A percentile compares a stretch with the other conserved stretches of the same genome.
Evolutionary conservation across 495 filamentous ascomycete species (phyloP).

Genomic region (Penicillium soppii): DNA sequence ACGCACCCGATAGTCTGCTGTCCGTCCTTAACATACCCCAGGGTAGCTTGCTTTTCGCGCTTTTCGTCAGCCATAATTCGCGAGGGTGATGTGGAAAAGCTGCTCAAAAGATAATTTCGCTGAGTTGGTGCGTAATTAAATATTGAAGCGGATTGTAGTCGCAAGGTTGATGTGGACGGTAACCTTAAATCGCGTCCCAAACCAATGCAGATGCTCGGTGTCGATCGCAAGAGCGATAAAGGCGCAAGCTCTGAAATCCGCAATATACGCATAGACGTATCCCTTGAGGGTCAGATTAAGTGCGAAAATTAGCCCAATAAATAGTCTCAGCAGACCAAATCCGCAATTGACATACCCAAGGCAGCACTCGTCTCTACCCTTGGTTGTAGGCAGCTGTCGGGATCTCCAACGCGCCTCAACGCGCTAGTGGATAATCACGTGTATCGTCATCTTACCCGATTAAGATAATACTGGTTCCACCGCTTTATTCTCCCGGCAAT

Average conservation of each 20-base stretch:
- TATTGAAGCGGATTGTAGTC: neutral
- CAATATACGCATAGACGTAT: slow-evolving; percentile 31
- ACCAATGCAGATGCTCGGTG: slow-evolving; percentile 2
- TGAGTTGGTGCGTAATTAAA: neutral
- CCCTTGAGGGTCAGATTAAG: neutral
- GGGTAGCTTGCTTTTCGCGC: slow-evolving; percentile 72
- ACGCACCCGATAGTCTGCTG: slow-evolving; percentile 86
- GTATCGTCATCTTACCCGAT: slow-evolving; percentile 15
- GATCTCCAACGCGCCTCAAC: slow-evolving; percentile 40
- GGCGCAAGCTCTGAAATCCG: slow-evolving; percentile 17
- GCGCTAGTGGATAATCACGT: slow-evolving; percentile 36
- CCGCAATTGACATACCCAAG: slow-evolving; percentile 2
- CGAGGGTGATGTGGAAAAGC: neutral
- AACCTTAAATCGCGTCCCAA: neutral
- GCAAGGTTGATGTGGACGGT: neutral
- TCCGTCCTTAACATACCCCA: slow-evolving; percentile 85
- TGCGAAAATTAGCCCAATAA: neutral
- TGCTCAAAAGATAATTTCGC: neutral
- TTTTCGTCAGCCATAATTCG: slow-evolving; percentile 41
- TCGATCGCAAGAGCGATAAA: slow-evolving; percentile 18
- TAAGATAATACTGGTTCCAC: slow-evolving; percentile 7
- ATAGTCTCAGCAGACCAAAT: slow-evolving; percentile 10
- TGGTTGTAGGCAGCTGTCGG: slow-evolving; percentile 12
- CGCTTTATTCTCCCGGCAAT: slow-evolving; percentile 22
- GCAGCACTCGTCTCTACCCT: slow-evolving; percentile 14